Evolutionary conservation across 2,329 filamentous ascomycete genomes (phyloP).

Genomic region (Pseudogymnoascus sp.): DNA sequence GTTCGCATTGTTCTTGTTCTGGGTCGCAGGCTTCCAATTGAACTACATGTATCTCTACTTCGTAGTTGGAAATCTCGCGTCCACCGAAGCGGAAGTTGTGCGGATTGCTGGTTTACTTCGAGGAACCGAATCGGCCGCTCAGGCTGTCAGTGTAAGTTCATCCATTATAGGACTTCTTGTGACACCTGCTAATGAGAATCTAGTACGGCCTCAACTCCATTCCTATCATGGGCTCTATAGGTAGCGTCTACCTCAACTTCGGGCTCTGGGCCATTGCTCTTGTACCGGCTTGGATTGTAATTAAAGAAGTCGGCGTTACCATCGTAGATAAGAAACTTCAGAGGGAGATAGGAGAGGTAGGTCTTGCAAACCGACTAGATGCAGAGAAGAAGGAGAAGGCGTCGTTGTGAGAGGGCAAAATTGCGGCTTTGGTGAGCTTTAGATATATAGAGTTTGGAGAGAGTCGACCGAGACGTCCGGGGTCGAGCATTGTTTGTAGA

Average conservation of each 20-base stretch:
- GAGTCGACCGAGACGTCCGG: background rate
- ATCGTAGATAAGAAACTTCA: constrained; percentile 21
- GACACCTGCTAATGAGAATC: background rate
- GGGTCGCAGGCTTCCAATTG: constrained; percentile 59
- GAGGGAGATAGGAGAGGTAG: constrained; percentile 13
- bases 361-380: background rate
- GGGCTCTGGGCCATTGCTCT: constrained; percentile 57
- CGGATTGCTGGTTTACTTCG: constrained; percentile 59
- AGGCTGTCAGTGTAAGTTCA: constrained; percentile 51
- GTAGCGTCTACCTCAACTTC: constrained; percentile 63
- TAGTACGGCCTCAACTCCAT: constrained; percentile 57
- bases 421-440: background rate
- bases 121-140: constrained; percentile 64
- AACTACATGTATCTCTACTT: constrained; percentile 66
- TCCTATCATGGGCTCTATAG: constrained; percentile 53
- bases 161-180: background rate
- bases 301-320: constrained; percentile 30
- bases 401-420: background rate
- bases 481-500: background rate
- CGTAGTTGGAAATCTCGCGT: constrained; percentile 56
- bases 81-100: constrained; percentile 53
- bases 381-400: background rate
- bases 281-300: constrained; percentile 57
- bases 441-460: background rate
- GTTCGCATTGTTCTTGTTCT: constrained; percentile 60